Evolutionary conservation across 176 grass and related monocot genomes (phyloP), one percentile per base, ranked within the genome.

Genomic region (Hsuehochloa calcarea): DNA sequence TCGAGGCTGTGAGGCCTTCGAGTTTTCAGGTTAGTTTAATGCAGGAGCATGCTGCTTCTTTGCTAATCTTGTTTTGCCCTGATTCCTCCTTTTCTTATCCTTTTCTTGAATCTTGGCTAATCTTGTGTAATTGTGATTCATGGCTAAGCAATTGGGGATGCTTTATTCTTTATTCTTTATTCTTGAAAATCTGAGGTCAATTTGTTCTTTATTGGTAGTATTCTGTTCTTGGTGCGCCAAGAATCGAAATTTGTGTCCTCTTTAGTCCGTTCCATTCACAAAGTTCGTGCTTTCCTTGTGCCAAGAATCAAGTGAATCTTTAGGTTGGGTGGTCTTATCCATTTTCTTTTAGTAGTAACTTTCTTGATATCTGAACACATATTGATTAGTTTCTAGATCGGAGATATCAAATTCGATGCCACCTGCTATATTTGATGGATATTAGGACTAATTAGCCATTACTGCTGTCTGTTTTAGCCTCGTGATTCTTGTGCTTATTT

Each of bases 21-120:
- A 1, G 71, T 89, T 80, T 80, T 60, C 49, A 85, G 87, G 87
- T 89, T 4, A 70, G 81, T 82, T 90, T 5, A 77, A 44, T 69
- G 44, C 52, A 71, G 78, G 23, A 5, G 16, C 49, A 14, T 11
- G 0, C 25, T 5, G 3, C 43, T 25, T 77, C 50, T 51, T 68
- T 64, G 26, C 29, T 72, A 0, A 5, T 38, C 68, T 67, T 40
- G 40, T 51, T 56, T 59, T 25, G 40, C 81, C 23, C 9, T 27
- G 27, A 46, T 83, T 74, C 27, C 1, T 63, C 5, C 12, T 14
- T 15, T 74, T 23, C 41, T 34, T 71, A 4, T 71, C 29, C 3
- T 31, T 9, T 31, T 70, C 38, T 25, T 84, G 44, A 26, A 65
- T 72, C n/a, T 61, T 34, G 34, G 26, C 16, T 17, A 35, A 2